Evolutionary conservation across 257 asterid species (phyloP), one percentile per base, ranked within the genome.

Genomic region (Ilex asprella): DNA sequence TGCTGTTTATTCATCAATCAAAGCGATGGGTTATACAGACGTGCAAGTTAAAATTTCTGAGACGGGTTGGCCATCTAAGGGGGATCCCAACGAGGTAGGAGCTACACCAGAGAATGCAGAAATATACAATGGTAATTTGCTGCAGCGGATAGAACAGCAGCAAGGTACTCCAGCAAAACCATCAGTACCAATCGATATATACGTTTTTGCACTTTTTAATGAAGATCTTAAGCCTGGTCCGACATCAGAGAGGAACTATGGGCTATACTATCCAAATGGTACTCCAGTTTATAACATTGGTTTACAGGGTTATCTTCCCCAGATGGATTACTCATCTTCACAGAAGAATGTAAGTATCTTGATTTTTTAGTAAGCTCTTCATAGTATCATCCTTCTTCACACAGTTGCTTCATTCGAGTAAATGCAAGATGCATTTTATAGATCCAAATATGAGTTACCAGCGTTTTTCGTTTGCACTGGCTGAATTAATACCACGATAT

Each of bases 21-120:
- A 53, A 47, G 83, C 81, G 9, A 10, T 85, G 65, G 99, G 97
- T 2, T 79, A 71, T 32, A 62, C 75, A 0, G 79, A 87, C 50
- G 46, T 89, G 41, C 71, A 58, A 47, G 84, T 93, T 12, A 71
- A 81, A 55, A 83, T 93, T 31, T 93, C 99, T 0, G 99, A 93
- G 67, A 93, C 99, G 0, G 99, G 99, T 0, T 92, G 99, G 99
- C 99, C 97, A 0, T 84, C 97, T 2, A 86, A 78, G 58, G 99
- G 99, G 32, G 99, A 85, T 10, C 59, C 71, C 0, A 30, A 68
- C 30, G 99, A 92, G 78, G 63, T 71, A 1, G 99, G 99, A 61
- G 99, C 99, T 1, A 79, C 94, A 2, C 73, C 68, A 10, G 81
- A 84, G 61, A 93, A 93, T 39, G 99, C 99, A 7, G 72, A 78